These are phyloP conservation scores for Ophiosphaerella herpotricha DNA, from an alignment of 2,329 filamentous ascomycete genomes.

Conservation along the genomic window DNA sequence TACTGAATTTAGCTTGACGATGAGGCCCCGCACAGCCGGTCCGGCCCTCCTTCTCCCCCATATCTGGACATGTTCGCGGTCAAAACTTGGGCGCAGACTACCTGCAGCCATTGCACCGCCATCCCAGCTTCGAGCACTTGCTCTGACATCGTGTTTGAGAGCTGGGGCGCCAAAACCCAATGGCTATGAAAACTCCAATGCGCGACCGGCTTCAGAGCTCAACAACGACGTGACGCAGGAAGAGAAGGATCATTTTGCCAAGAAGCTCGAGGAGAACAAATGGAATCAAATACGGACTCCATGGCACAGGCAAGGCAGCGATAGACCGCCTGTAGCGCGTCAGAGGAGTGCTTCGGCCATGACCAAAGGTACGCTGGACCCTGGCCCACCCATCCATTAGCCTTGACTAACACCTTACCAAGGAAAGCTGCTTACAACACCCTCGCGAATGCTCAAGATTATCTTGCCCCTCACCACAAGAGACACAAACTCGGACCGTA, in stretches of 20 bases:
- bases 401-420: slow-evolving; percentile 6
- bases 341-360: slow-evolving; percentile 61
- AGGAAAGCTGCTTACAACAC: slow-evolving; percentile 81
- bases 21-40: slow-evolving; percentile 40
- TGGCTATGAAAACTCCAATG: slow-evolving; percentile 39
- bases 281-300: slow-evolving; percentile 64
- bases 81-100: slow-evolving; percentile 7
- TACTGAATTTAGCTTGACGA: slow-evolving; percentile 11
- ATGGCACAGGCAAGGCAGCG: slow-evolving; percentile 68
- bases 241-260: slow-evolving; percentile 53
- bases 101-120: not conserved
- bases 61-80: slow-evolving; percentile 14
- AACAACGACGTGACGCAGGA: slow-evolving; percentile 52
- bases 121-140: slow-evolving; percentile 19
- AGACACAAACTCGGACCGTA: slow-evolving; percentile 63
- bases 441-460: slow-evolving; percentile 78
- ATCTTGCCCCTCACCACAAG: slow-evolving; percentile 73
- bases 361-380: slow-evolving; percentile 61
- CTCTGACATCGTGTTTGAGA: slow-evolving; percentile 7
- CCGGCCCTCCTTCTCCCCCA: slow-evolving; percentile 26
- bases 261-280: slow-evolving; percentile 53
- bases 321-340: slow-evolving; percentile 60
- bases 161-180: slow-evolving; percentile 19
- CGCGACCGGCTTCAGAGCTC: slow-evolving; percentile 46
- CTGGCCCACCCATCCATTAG: not conserved